Evolutionary conservation across 2,329 filamentous ascomycete species (phyloP).

Genomic region (Blastomyces emzantsi): DNA sequence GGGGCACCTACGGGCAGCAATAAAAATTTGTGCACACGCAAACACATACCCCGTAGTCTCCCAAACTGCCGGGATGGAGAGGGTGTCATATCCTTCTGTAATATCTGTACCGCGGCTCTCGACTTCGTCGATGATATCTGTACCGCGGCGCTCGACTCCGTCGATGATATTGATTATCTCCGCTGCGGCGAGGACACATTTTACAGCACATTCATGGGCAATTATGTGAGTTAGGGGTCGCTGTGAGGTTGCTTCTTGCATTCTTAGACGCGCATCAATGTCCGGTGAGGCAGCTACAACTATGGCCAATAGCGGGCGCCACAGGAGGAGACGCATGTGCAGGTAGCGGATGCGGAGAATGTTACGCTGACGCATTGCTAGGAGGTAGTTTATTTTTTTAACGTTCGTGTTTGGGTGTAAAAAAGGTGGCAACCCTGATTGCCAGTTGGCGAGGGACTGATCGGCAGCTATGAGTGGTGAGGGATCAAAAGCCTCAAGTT

Average conservation of each 20-base stretch:
- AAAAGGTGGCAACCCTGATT: constrained; percentile 19
- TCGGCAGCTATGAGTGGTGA: constrained; percentile 17
- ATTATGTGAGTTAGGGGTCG: constrained; percentile 12
- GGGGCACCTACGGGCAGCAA: constrained; percentile 15
- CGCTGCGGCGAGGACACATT: constrained; percentile 15
- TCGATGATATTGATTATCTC: constrained; percentile 14
- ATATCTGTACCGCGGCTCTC: background rate
- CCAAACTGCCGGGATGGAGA: constrained; percentile 15
- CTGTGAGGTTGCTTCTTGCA: background rate
- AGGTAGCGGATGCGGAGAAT: constrained; percentile 22
- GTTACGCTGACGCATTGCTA: constrained; percentile 20
- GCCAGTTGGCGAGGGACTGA: constrained; percentile 20
- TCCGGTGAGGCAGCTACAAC: constrained; percentile 15
- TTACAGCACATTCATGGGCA: constrained; percentile 13
- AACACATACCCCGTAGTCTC: constrained; percentile 15
- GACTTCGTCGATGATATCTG: constrained; percentile 8
- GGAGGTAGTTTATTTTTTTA: constrained; percentile 12
- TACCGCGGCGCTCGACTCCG: background rate
- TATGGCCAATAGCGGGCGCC: constrained; percentile 16
- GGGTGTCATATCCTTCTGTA: constrained; percentile 2
- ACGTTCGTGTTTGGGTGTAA: constrained; percentile 11
- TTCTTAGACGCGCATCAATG: background rate
- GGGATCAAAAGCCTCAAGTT: constrained; percentile 19
- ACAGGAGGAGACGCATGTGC: constrained; percentile 19
- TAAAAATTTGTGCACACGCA: constrained; percentile 14